A percentile compares a stretch with the other conserved stretches of the same genome.
These are phyloP conservation scores for Fusarium anthophilum DNA, from an alignment of 2,329 filamentous ascomycete species.

Conservation along the genomic window DNA sequence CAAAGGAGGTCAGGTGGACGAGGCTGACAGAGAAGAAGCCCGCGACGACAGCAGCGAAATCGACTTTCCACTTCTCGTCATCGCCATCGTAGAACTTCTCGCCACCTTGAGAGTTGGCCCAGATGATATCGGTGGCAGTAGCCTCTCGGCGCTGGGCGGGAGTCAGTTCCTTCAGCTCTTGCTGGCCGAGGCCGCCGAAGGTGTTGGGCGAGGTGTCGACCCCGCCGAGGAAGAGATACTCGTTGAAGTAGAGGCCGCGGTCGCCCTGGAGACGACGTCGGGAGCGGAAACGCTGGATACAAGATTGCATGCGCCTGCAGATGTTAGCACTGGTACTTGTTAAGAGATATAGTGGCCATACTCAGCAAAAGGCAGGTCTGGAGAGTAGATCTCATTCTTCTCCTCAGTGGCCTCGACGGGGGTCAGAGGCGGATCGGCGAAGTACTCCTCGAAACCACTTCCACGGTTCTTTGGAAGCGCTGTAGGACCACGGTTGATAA, in stretches of 20 bases:
- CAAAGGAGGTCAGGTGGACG: constrained; percentile 64
- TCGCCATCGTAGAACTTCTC: constrained; percentile 60
- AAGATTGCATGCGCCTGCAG: constrained; percentile 80
- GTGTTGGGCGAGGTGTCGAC: constrained; percentile 67
- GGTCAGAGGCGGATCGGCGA: constrained; percentile 81
- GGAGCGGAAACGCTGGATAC: constrained; percentile 81
- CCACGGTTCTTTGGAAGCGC: constrained; percentile 56
- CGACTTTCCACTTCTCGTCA: constrained; percentile 74
- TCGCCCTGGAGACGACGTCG: constrained; percentile 77
- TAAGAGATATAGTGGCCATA: constrained; percentile 43
- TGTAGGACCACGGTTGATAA: constrained; percentile 49
- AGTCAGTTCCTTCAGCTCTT: constrained; percentile 65
- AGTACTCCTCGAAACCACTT: constrained; percentile 83
- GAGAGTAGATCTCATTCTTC: constrained; percentile 69
- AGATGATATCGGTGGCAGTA: constrained; percentile 69
- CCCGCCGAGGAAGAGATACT: constrained; percentile 85
- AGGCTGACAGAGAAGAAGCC: constrained; percentile 77
- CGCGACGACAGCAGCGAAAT: constrained; percentile 80
- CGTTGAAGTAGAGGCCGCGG: constrained; percentile 73
- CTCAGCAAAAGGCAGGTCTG: constrained; percentile 65
- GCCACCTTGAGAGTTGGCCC: constrained; percentile 54
- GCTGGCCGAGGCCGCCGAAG: constrained; percentile 70
- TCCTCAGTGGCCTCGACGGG: constrained; percentile 74
- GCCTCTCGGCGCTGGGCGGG: constrained; percentile 70
- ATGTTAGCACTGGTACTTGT: constrained; percentile 23